Conservation (phyloP, 2,329 filamentous ascomycete genomes). For the Ophiostoma tasmaniense region DNA sequence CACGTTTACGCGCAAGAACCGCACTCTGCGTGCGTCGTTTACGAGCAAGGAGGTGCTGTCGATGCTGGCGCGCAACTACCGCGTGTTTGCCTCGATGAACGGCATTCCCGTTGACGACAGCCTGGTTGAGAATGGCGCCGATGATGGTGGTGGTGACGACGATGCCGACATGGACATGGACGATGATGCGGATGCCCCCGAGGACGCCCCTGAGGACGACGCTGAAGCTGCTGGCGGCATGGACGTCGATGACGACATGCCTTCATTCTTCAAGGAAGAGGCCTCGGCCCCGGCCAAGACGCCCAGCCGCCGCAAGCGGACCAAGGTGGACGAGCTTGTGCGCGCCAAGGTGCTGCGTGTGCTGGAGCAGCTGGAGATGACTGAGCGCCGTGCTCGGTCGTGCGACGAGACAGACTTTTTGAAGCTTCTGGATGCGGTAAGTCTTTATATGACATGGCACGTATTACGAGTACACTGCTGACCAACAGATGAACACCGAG, state of each 20-base stretch:
- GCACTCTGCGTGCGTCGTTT: constrained; percentile 71
- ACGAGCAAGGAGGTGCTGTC: constrained; percentile 71
- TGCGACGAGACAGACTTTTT: constrained; percentile 93
- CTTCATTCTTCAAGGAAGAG: constrained; percentile 71
- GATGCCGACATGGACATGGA: constrained; percentile 36
- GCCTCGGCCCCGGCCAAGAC: constrained; percentile 41
- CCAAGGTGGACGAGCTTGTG: constrained; percentile 73
- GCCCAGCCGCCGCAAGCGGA: constrained; percentile 65
- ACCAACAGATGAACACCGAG: constrained; percentile 16
- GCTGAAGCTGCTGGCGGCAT: constrained; percentile 38
- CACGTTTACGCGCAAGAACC: constrained; percentile 79
- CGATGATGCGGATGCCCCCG: constrained; percentile 39
- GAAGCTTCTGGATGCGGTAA: constrained; percentile 56
- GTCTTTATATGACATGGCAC: constrained; percentile 13
- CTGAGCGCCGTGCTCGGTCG: constrained; percentile 72
- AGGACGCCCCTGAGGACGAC: constrained; percentile 33
- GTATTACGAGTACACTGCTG: background rate
- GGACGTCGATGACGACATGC: constrained; percentile 61
- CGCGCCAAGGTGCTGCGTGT: constrained; percentile 79
- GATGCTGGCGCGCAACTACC: constrained; percentile 81
- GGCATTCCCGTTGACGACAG: constrained; percentile 68
- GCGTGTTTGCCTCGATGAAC: constrained; percentile 82
- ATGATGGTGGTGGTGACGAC: constrained; percentile 36
- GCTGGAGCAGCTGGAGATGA: constrained; percentile 69
- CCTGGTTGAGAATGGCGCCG: constrained; percentile 33